Evolutionary conservation across 2,329 filamentous ascomycete species (phyloP).

Genomic region (Talaromyces piceae): DNA sequence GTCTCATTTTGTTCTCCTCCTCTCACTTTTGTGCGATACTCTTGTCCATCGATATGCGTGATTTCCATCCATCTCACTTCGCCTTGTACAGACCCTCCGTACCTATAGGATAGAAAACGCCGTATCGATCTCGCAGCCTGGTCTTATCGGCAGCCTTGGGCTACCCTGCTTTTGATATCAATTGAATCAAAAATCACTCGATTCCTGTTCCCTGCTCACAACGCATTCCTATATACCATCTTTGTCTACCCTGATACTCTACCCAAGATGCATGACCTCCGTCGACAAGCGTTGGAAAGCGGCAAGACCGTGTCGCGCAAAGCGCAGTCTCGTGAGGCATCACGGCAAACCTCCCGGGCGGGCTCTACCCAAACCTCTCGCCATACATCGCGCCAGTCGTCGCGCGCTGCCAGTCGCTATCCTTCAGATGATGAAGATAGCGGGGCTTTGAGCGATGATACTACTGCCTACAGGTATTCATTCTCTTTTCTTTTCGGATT

Average conservation of each 20-base stretch:
- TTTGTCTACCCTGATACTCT: background rate
- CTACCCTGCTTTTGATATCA: background rate
- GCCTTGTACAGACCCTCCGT: slow-evolving; percentile 9
- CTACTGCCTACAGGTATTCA: slow-evolving; percentile 46
- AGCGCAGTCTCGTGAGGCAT: slow-evolving; percentile 48
- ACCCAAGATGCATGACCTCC: slow-evolving; percentile 39
- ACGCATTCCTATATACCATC: background rate
- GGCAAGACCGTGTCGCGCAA: slow-evolving; percentile 59
- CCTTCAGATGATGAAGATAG: slow-evolving; percentile 54
- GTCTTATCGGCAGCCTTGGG: background rate
- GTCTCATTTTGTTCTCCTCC: background rate
- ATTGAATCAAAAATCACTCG: background rate
- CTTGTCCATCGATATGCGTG: slow-evolving; percentile 8
- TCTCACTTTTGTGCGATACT: background rate
- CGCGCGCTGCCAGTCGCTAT: slow-evolving; percentile 47
- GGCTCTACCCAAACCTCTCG: slow-evolving; percentile 48
- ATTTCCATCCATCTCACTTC: background rate
- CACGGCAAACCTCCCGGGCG: slow-evolving; percentile 45
- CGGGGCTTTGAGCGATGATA: slow-evolving; percentile 51
- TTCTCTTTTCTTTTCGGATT: slow-evolving; percentile 17
- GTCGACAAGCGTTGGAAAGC: slow-evolving; percentile 56
- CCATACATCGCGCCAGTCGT: slow-evolving; percentile 46
- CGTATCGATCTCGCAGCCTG: slow-evolving; percentile 7
- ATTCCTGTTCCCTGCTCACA: background rate
- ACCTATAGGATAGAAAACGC: slow-evolving; percentile 11